These are phyloP conservation scores for Lactarius sp. DNA, from an alignment of 768 basidiomycete genomes.

Conservation along the genomic window DNA sequence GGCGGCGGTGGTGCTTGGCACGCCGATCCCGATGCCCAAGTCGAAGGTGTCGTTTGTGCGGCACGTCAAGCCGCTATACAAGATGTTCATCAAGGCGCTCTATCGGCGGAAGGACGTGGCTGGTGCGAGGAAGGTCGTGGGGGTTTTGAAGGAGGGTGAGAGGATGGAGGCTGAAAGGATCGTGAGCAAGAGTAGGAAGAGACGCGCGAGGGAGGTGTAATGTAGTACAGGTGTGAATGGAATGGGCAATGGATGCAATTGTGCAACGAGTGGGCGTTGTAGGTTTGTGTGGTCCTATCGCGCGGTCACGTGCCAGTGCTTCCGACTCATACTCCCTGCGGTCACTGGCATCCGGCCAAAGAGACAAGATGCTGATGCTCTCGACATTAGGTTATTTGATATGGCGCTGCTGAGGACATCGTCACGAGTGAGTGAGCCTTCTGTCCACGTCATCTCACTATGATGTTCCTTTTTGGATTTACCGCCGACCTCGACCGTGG, in stretches of 20 bases:
- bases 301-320: no score
- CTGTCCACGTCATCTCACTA: conserved; percentile 24
- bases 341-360: background rate
- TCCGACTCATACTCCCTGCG: no score
- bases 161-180: conserved; percentile 13
- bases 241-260: no score
- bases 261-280: no score
- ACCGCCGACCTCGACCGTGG: conserved; percentile 62
- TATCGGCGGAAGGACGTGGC: conserved; percentile 21
- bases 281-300: no score
- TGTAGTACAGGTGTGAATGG: background rate
- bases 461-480: conserved; percentile 74
- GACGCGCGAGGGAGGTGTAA: background rate
- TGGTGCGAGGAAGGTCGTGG: conserved; percentile 21
- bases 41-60: conserved; percentile 17
- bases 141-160: conserved; percentile 22
- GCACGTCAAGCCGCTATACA: conserved; percentile 24
- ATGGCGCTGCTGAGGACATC: background rate
- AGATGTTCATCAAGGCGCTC: conserved; percentile 25
- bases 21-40: conserved; percentile 7
- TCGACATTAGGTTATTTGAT: background rate
- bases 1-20: conserved; percentile 15
- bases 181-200: background rate
- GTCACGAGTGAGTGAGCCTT: conserved; percentile 26
- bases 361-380: conserved; percentile 3